Evolutionary conservation across 805 yeast genomes (phyloP), one percentile per base, ranked within the genome.

Genomic region (Metschnikowia cubensis): DNA sequence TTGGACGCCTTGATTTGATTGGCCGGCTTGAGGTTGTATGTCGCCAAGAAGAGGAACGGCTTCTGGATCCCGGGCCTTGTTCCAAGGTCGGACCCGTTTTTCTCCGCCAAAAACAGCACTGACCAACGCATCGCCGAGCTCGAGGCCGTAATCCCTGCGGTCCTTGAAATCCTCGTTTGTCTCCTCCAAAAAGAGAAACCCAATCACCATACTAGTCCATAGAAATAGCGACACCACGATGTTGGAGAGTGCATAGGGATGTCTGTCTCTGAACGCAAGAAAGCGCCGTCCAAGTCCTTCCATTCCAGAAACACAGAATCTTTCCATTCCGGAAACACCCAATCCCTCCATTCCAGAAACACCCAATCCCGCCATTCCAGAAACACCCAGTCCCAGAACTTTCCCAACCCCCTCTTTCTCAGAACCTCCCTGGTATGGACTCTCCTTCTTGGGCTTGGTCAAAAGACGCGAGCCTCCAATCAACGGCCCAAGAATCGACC

Each of bases 401-500:
- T 34, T n/a, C 18, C 7, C 13, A 8, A 15, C 10, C 3, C 7
- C 8, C 6, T 3, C 20, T 8, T 34, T 13, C n/a, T 5, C 22
- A 5, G 22, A 10, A 5, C 21, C 37, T 21, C 22, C 13, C 2
- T 50, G 43, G 40, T 58, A 61, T 1, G 66, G 69, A 29, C 51
- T 53, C 2, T 49, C 46, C 7, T 35, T 42, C 14, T 49, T 64
- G 5, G 83, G 81, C 36, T 73, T 67, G 11, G 84, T 81, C 41
- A 82, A 66, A 47, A 66, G 72, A 31, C 80, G 79, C 25, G 83
- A 62, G 3, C 74, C 74, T 1, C 76, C 86, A 32, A 83, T 69
- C 60, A 81, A 65, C 1, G 87, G 87, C 1, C 89, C 89, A 13
- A 83, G 59, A 13, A 82, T 75, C 25, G 79, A 67, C 4, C 88